These are phyloP conservation scores for Pichia sp. DNA, from an alignment of 1,139 yeast genomes.

Conservation along the genomic window DNA sequence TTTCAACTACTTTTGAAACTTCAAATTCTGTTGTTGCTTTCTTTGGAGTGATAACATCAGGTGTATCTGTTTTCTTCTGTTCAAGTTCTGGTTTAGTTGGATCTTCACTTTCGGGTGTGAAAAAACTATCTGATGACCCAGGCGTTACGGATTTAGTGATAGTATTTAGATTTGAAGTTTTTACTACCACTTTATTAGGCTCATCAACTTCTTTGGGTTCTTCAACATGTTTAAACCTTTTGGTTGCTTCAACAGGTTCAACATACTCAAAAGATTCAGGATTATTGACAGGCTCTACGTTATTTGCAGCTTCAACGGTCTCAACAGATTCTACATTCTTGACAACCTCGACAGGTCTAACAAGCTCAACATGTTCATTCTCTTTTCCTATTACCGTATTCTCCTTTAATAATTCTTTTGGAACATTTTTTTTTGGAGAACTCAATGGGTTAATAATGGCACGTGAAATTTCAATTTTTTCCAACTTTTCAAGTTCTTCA, in stretches of 20 bases:
- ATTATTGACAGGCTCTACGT: neutral
- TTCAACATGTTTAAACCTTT: neutral
- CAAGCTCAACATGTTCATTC: neutral
- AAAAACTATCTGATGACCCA: neutral
- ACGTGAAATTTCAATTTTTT: neutral
- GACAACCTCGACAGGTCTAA: constrained; percentile 1
- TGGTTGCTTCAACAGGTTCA: constrained; percentile 1
- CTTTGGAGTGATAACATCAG: neutral
- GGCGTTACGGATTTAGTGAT: neutral
- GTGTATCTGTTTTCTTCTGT: neutral
- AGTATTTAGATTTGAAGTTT: neutral
- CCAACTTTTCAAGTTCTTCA: neutral
- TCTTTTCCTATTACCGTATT: neutral
- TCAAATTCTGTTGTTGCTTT: neutral
- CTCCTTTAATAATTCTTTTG: neutral
- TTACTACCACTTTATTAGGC: neutral
- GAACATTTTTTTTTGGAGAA: neutral
- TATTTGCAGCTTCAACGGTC: no score
- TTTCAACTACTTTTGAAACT: neutral
- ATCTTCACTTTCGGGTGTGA: neutral
- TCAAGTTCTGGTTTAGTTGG: neutral
- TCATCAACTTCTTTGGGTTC: neutral
- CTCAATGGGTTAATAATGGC: neutral
- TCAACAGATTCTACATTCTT: neutral
- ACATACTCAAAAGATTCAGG: neutral